phyloP scores from a whole-genome alignment of 2,329 filamentous ascomycete genomes.

The Dactylellina parvicollis region DNA sequence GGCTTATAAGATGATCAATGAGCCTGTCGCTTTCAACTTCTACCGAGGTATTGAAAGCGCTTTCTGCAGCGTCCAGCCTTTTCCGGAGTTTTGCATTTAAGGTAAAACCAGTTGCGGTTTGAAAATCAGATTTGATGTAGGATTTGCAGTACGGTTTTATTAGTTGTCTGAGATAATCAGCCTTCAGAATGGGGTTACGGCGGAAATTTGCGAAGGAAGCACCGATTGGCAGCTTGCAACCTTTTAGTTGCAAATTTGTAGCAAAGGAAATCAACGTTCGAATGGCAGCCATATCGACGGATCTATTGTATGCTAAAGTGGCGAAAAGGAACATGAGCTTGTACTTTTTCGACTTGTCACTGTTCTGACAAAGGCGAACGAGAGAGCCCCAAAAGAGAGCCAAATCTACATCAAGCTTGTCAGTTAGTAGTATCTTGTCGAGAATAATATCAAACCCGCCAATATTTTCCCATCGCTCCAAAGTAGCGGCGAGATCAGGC shows the following conservation, averaged over 20 bases:
- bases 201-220: conserved; percentile 61
- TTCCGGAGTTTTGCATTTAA: conserved; percentile 59
- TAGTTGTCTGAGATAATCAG: conserved; percentile 59
- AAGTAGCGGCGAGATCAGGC: conserved; percentile 8
- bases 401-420: conserved; percentile 33
- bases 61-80: conserved; percentile 59
- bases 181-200: conserved; percentile 59
- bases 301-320: conserved; percentile 62
- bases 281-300: conserved; percentile 62
- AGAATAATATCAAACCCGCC: conserved; percentile 32
- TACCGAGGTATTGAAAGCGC: conserved; percentile 59
- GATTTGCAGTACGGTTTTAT: conserved; percentile 60
- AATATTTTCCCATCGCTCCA: conserved; percentile 40
- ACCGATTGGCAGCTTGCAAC: conserved; percentile 60
- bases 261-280: conserved; percentile 64
- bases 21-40: conserved; percentile 61
- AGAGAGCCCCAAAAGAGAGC: conserved; percentile 45
- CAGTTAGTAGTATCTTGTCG: conserved; percentile 35
- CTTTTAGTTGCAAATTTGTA: conserved; percentile 62
- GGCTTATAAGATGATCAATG: conserved; percentile 62
- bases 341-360: conserved; percentile 58
- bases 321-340: conserved; percentile 65
- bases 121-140: conserved; percentile 58
- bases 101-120: conserved; percentile 50
- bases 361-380: conserved; percentile 51